These are phyloP conservation scores for Achaetomiella virescens DNA, from an alignment of 495 filamentous ascomycete species.

Conservation along the genomic window DNA sequence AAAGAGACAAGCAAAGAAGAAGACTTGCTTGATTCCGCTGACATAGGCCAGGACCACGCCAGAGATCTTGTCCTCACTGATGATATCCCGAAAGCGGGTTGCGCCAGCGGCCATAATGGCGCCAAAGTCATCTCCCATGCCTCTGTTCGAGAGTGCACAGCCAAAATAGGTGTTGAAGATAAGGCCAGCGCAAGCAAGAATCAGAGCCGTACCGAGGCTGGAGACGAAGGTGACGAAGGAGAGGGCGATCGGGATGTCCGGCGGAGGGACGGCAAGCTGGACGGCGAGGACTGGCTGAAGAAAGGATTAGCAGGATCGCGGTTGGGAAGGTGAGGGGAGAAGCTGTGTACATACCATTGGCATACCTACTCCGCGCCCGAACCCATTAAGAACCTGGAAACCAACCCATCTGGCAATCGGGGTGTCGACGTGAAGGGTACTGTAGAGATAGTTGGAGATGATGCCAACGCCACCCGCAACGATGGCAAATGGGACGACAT, in stretches of 20 bases:
- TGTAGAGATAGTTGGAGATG: constrained; percentile 54
- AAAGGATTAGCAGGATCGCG: background rate
- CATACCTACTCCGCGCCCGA: constrained; percentile 58
- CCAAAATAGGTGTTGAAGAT: constrained; percentile 53
- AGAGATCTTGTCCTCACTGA: constrained; percentile 5
- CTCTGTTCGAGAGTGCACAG: constrained; percentile 26
- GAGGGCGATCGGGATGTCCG: constrained; percentile 54
- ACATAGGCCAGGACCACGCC: constrained; percentile 43
- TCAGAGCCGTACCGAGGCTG: constrained; percentile 55
- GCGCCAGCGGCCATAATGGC: constrained; percentile 38
- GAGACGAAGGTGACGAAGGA: constrained; percentile 58
- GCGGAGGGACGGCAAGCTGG: constrained; percentile 39
- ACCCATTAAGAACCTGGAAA: constrained; percentile 60
- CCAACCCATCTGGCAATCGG: constrained; percentile 47
- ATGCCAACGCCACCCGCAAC: constrained; percentile 44
- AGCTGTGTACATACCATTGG: constrained; percentile 32
- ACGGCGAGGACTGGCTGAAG: constrained; percentile 48
- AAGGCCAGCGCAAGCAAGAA: constrained; percentile 51
- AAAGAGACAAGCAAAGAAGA: constrained; percentile 12
- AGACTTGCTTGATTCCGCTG: constrained; percentile 16
- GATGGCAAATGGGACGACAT: constrained; percentile 57
- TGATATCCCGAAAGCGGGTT: constrained; percentile 35
- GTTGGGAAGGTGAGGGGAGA: background rate
- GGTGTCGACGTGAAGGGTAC: constrained; percentile 48
- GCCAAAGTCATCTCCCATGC: constrained; percentile 20